Conservation (phyloP, 1,139 yeast species). For the Meyerozyma elateridarum region DNA sequence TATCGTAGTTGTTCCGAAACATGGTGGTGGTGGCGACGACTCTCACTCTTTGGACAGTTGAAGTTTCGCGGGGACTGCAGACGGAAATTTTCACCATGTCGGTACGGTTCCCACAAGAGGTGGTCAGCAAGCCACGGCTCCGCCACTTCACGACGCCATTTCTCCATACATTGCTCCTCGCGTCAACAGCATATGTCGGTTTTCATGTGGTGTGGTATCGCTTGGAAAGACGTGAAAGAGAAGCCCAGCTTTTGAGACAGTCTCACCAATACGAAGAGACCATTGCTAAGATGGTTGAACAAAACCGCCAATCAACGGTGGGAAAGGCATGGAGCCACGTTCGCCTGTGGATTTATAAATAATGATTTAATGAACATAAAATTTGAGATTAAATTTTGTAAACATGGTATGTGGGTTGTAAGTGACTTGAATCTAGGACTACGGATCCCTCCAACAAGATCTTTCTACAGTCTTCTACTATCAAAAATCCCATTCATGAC, state of each 20-base stretch:
- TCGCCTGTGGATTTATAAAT: no score
- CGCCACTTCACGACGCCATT: constrained; percentile 37
- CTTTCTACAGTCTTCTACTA: no score
- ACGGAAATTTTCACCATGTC: constrained; percentile 1
- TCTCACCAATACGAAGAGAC: constrained; percentile 26
- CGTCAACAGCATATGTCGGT: constrained; percentile 35
- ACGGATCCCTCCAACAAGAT: no score
- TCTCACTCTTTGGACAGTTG: background rate
- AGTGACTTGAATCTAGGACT: no score
- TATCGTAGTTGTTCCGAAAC: constrained; percentile 98
- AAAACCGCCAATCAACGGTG: no score
- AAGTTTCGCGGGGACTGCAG: background rate
- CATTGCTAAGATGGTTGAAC: constrained; percentile 31
- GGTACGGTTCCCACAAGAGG: constrained; percentile 13
- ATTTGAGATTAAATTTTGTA: no score
- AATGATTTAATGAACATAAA: no score
- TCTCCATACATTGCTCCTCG: constrained; percentile 37
- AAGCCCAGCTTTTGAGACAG: constrained; percentile 19
- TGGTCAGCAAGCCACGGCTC: constrained; percentile 26
- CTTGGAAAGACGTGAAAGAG: constrained; percentile 29
- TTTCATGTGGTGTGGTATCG: constrained; percentile 32
- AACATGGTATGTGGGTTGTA: no score
- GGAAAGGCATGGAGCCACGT: no score
- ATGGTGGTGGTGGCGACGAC: constrained; percentile 14
- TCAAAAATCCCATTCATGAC: no score